Conservation (phyloP, 176 grass and related monocot genomes). For the Elymus sibiricus region DNA sequence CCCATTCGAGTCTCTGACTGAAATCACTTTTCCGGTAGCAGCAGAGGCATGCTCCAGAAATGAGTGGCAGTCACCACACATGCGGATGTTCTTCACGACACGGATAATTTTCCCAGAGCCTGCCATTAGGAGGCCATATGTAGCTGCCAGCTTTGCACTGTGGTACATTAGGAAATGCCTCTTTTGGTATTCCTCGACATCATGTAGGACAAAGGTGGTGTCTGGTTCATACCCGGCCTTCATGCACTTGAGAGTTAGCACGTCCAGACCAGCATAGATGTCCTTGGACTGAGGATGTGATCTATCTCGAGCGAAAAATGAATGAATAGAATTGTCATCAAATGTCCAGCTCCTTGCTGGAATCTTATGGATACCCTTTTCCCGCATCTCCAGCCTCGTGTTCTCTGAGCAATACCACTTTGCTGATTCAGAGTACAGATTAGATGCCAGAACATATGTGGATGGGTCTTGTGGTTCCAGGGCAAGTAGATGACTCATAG, state of each 20-base stretch:
- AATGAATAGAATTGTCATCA: conserved; percentile 43
- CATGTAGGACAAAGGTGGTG: conserved; percentile 67
- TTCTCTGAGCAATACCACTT: conserved; percentile 61
- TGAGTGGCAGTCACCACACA: conserved; percentile 72
- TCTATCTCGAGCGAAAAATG: conserved; percentile 67
- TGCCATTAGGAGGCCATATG: conserved; percentile 59
- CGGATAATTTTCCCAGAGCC: conserved; percentile 14
- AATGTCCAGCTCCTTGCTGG: conserved; percentile 66
- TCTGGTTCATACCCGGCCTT: conserved; percentile 65
- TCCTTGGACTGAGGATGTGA: conserved; percentile 57
- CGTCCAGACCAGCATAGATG: conserved; percentile 62
- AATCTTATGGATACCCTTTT: conserved; percentile 53
- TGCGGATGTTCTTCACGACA: conserved; percentile 60
- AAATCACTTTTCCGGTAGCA: conserved; percentile 45
- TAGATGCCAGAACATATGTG: conserved; percentile 49
- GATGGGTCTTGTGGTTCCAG: conserved; percentile 52
- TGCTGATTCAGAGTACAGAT: conserved; percentile 56
- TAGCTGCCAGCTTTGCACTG: conserved; percentile 55
- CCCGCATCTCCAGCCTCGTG: conserved; percentile 54
- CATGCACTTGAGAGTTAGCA: conserved; percentile 62
- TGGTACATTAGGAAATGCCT: conserved; percentile 74
- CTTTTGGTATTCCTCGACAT: conserved; percentile 77
- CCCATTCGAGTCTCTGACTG: conserved; percentile 48
- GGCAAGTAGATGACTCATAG: conserved; percentile 40
- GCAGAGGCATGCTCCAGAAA: conserved; percentile 56